These are phyloP conservation scores for Gloeophyllum trabeum DNA, from an alignment of 768 basidiomycete species.

Conservation along the genomic window DNA sequence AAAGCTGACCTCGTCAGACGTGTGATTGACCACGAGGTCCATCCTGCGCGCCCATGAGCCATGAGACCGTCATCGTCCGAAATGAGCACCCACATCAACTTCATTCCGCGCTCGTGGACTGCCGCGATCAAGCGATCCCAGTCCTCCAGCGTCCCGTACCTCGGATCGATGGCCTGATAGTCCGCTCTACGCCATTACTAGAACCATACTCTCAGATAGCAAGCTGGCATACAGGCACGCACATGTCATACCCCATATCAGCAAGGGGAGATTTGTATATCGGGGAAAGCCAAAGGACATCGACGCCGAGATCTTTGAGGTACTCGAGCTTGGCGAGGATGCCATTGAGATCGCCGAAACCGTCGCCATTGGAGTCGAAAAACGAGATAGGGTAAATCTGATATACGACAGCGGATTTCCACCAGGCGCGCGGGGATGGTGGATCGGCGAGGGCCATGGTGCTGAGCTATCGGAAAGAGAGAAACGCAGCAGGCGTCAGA, in stretches of 20 bases:
- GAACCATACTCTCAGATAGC: neutral
- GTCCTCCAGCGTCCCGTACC: slow-evolving; percentile 53
- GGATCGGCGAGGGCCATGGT: slow-evolving; percentile 4
- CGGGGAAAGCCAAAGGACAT: slow-evolving; percentile 61
- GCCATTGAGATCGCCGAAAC: slow-evolving; percentile 58
- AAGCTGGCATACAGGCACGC: slow-evolving; percentile 10
- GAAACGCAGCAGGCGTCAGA: neutral
- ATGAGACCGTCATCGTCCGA: slow-evolving; percentile 1
- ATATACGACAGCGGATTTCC: slow-evolving; percentile 49
- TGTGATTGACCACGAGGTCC: slow-evolving; percentile 72
- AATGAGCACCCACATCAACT: slow-evolving; percentile 39
- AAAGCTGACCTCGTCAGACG: slow-evolving; percentile 43
- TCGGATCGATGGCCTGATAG: slow-evolving; percentile 50
- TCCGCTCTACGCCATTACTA: slow-evolving; percentile 35
- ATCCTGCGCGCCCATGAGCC: slow-evolving; percentile 30
- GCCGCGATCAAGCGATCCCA: slow-evolving; percentile 44
- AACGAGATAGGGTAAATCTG: slow-evolving; percentile 68
- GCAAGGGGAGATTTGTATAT: slow-evolving; percentile 59
- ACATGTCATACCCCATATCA: slow-evolving; percentile 74
- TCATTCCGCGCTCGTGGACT: slow-evolving; percentile 54
- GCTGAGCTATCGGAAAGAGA: neutral
- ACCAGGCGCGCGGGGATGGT: slow-evolving; percentile 27
- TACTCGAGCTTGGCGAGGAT: slow-evolving; percentile 58
- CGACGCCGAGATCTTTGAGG: slow-evolving; percentile 53
- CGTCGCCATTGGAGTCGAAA: slow-evolving; percentile 62